These are phyloP conservation scores for Pseudogymnoascus sp. DNA, from an alignment of 2,329 filamentous ascomycete genomes.

Conservation along the genomic window DNA sequence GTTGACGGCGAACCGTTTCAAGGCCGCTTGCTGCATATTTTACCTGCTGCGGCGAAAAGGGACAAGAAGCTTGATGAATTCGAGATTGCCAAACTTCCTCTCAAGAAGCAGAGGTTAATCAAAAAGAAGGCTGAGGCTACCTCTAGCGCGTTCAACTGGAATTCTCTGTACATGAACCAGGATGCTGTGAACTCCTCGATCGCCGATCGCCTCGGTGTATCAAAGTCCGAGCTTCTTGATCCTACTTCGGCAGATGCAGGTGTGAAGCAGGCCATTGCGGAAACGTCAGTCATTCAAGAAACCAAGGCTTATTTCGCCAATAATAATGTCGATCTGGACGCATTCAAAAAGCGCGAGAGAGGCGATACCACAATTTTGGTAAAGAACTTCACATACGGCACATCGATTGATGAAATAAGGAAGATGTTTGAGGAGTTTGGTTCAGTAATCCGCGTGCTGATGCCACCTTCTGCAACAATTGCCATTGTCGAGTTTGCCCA, in stretches of 20 bases:
- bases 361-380: conserved; percentile 84
- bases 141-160: conserved; percentile 86
- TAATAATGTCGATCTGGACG: conserved; percentile 84
- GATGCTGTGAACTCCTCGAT: conserved; percentile 91
- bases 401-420: conserved; percentile 69
- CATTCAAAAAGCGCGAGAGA: conserved; percentile 77
- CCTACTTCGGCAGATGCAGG: conserved; percentile 93
- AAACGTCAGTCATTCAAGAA: conserved; percentile 93
- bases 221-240: conserved; percentile 86
- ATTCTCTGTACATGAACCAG: conserved; percentile 98
- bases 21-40: conserved; percentile 82
- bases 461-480: conserved; percentile 89
- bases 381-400: conserved; percentile 89
- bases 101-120: conserved; percentile 91
- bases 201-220: conserved; percentile 76
- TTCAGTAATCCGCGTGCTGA: conserved; percentile 70
- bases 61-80: conserved; percentile 80
- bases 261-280: conserved; percentile 92
- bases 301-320: conserved; percentile 85
- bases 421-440: conserved; percentile 82
- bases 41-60: conserved; percentile 76
- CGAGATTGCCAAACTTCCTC: conserved; percentile 78
- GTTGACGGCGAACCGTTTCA: conserved; percentile 85
- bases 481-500: conserved; percentile 86
- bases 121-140: conserved; percentile 76